Base-by-base conservation (phyloP, 495 filamentous ascomycete species). In the Cryomyces minteri region DNA sequence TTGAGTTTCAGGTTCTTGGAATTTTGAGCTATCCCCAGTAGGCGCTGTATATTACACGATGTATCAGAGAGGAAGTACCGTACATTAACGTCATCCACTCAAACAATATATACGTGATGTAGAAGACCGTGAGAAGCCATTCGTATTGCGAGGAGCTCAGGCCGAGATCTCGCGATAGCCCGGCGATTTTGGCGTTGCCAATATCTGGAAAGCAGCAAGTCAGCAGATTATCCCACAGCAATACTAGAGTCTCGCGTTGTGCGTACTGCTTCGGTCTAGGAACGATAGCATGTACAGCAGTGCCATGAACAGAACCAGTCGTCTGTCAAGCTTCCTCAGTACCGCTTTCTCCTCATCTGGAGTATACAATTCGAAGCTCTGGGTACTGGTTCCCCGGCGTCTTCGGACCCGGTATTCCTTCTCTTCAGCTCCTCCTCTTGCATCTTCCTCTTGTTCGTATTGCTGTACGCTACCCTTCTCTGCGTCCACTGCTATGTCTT, bases 231-330 rank as follows among this genome's bases (percentile, higher is more conserved):
- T 18, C 41, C 12, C 31, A 12, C 9, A 6, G 32, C 6, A 43
- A 8, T 33, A 8, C 12, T 25, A 33, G 30, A 18, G 12, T 39
- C 39, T 25, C 18, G 6, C 12, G 41, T 10, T 31, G 40, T 31
- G 41, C 11, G 34, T 39, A 84, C 80, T 85, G 4, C 78, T 84
- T 51, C 82, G 69, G 57, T 88, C 82, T 45, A 88, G 58, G 58
- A 90, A 88, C 40, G 74, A 77, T 32, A 95, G 67, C 66, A 88
- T 69, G 56, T 93, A 94, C 25, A 93, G 65, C 32, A 84, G 52
- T 2, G 84, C 83, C 41, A 93, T 64, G 57, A 92, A 92, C 4
- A 82, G 58, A 12, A 93, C 84, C 48, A 94, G 65, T 43, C 67
- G 72, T 46, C 71, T 64, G 59, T 94, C 86, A 51, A 93, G 75